Base-by-base conservation (phyloP, 73 alveolate species). In the Paramecium tetraurelia region DNA sequence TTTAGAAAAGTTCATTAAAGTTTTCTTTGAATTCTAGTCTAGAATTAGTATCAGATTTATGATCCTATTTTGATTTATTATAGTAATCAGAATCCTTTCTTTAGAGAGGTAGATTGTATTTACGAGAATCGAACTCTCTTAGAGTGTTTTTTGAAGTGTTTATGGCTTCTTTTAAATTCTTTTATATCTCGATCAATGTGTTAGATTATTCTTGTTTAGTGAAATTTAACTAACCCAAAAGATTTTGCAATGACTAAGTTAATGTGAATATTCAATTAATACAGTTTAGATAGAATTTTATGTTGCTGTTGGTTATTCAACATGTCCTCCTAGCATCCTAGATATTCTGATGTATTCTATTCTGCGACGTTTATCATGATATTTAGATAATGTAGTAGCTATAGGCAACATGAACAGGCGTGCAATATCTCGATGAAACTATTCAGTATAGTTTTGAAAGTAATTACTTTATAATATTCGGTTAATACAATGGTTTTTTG, bases 331-430 rank as follows among this genome's bases (percentile, higher is more conserved):
- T 3, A 89, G 41, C 94, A 89, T 89, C 16, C 84, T 77, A 21
- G 94, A 70, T 5, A 89, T 89, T 70, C 87, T 44, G 18, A 89
- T 89, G 44, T 89, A 89, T 58, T 89, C 86, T 11, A 89, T 89
- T 50, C 94, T 68, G 24, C 94, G 76, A 21, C 75, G 76, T 29
- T 89, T 89, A 83, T 89, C 94, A 71, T 89, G 94, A 50, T 70
- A 89, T 46, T 89, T 89, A 20, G 86, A 27, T 20, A 89, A 75
- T 24, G 75, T 71, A 20, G 53, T 69, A 18, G 94, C 43, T n/a
- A 83, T 63, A 10, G 94, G 94, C 24, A 44, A 40, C 94, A 89
- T 89, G 40, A 89, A 89, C n/a, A 70, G 40, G 27, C 94, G 75
- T 20, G 94, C 75, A 24, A 89, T 71, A 71, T 89, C 94, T 44